Conservation (phyloP, 805 yeast species). For the Torulaspora franciscae region DNA sequence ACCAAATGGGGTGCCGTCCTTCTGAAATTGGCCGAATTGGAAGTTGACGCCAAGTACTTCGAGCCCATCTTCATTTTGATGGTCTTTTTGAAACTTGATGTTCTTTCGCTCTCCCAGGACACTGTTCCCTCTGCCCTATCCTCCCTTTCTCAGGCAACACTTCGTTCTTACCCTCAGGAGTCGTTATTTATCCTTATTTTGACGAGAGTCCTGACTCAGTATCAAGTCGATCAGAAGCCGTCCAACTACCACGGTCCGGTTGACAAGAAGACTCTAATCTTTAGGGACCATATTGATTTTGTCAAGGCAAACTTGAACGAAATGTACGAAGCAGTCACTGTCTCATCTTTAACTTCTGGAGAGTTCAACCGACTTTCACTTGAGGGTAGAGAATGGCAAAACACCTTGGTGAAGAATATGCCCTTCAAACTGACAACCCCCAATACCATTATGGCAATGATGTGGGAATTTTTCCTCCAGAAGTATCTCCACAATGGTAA, state of each 20-base stretch:
- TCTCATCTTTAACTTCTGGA: conserved; percentile 49
- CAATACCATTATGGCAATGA: conserved; percentile 53
- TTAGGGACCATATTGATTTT: conserved; percentile 58
- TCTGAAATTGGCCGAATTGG: conserved; percentile 30
- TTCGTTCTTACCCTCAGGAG: conserved; percentile 40
- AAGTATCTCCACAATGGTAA: conserved; percentile 35
- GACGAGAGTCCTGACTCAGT: conserved; percentile 46
- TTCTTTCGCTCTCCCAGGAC: conserved; percentile 37
- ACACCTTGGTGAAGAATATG: conserved; percentile 45
- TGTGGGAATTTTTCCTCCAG: conserved; percentile 35
- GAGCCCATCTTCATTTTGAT: conserved; percentile 47
- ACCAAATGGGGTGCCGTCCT: conserved; percentile 51
- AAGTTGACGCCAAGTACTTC: conserved; percentile 30
- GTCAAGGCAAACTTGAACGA: conserved; percentile 48
- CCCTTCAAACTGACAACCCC: conserved; percentile 60
- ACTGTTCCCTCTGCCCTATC: conserved; percentile 32
- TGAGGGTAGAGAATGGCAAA: conserved; percentile 52
- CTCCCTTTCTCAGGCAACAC: conserved; percentile 36
- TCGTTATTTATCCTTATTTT: conserved; percentile 39
- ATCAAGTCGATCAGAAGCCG: conserved; percentile 47
- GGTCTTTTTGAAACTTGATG: conserved; percentile 43
- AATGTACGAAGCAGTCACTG: conserved; percentile 48
- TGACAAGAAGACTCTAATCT: conserved; percentile 59
- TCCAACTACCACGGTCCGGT: conserved; percentile 64
- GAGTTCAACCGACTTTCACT: conserved; percentile 52